phyloP scores from a whole-genome alignment of 2,329 filamentous ascomycete species.

The Fusarium sororula region DNA sequence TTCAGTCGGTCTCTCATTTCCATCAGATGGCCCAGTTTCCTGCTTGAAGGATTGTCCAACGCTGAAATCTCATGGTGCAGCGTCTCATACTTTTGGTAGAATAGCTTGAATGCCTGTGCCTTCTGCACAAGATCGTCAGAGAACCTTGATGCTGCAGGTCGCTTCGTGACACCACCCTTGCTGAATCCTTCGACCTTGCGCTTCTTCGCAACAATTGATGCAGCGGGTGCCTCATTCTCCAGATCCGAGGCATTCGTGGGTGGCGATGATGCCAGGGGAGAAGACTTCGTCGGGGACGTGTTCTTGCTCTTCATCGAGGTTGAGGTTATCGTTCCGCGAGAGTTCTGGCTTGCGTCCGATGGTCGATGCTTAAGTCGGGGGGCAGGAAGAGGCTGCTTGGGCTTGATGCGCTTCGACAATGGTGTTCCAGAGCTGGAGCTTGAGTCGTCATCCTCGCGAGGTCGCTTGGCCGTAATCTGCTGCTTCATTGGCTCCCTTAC shows the following conservation, averaged over 20 bases:
- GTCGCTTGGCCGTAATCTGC: slow-evolving; percentile 57
- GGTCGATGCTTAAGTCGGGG: slow-evolving; percentile 54
- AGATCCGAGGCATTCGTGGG: slow-evolving; percentile 73
- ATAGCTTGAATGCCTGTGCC: slow-evolving; percentile 64
- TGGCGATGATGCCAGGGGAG: slow-evolving; percentile 71
- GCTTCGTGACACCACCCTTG: slow-evolving; percentile 43
- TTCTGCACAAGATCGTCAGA: slow-evolving; percentile 59
- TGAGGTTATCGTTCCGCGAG: slow-evolving; percentile 49
- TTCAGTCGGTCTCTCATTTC: slow-evolving; percentile 65
- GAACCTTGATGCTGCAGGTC: slow-evolving; percentile 43
- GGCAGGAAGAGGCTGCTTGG: slow-evolving; percentile 52
- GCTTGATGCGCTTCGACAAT: slow-evolving; percentile 66
- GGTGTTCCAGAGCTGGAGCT: slow-evolving; percentile 69
- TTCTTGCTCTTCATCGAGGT: slow-evolving; percentile 60
- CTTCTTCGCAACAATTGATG: slow-evolving; percentile 52
- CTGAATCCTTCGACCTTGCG: slow-evolving; percentile 50
- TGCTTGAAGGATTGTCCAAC: slow-evolving; percentile 59
- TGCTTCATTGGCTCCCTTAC: slow-evolving; percentile 47
- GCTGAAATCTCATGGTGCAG: slow-evolving; percentile 65
- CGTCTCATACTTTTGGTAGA: slow-evolving; percentile 65
- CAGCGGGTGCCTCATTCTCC: slow-evolving; percentile 53
- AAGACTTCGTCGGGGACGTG: slow-evolving; percentile 70
- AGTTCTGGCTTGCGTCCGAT: slow-evolving; percentile 60
- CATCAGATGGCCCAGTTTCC: slow-evolving; percentile 60
- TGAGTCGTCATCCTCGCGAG: slow-evolving; percentile 62